Evolutionary conservation across 371 early-diverging fungal genomes (phyloP), one percentile per base, ranked within the genome.

Genomic region (Mortierella sp.): DNA sequence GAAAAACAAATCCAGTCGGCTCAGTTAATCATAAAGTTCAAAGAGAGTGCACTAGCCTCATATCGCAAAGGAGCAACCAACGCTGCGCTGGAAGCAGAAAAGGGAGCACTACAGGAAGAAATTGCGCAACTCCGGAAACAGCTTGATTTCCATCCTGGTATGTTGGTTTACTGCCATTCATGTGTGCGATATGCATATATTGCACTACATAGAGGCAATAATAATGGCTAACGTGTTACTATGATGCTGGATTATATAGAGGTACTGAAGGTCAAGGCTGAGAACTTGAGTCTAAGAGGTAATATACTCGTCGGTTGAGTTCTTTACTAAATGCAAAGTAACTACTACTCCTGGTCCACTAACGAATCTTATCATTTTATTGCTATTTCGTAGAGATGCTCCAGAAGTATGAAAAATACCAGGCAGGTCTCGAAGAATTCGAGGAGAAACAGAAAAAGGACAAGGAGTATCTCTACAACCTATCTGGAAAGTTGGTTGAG

Each of bases 131-230:
- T 85, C 16, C 55, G 76, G 26, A 69, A 40, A 16, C 75, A 77
- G 37, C 54, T 83, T 9, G 84, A 83, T 24, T 75, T 76, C 70
- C 73, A 85, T 58, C 85, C 85, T 22, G 79, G 79, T 79, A 64
- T 10, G 83, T 37, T 24, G 5, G 1, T 16, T 37, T 22, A 39
- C 10, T 5, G 43, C 43, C 11, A 14, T 43, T 16, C 16, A 14
- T 43, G 16, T 43, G 5, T 11, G 43, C 3, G 35, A 35, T 35
- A 35, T 35, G 35, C 6, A 35, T 35, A 35, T 35, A 35, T 35
- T 4, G 6, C 35, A 0, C 35, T 35, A 35, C 35, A 35, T 35
- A 35, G 35, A n/a, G 49, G 20, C n/a, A 4, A 49, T 20, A 49
- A 16, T 11, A 43, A 43, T 43, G 16, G 11, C 2, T 43, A 11